phyloP scores from a whole-genome alignment of 2,329 filamentous ascomycete genomes.

The Pseudogymnoascus sp. region DNA sequence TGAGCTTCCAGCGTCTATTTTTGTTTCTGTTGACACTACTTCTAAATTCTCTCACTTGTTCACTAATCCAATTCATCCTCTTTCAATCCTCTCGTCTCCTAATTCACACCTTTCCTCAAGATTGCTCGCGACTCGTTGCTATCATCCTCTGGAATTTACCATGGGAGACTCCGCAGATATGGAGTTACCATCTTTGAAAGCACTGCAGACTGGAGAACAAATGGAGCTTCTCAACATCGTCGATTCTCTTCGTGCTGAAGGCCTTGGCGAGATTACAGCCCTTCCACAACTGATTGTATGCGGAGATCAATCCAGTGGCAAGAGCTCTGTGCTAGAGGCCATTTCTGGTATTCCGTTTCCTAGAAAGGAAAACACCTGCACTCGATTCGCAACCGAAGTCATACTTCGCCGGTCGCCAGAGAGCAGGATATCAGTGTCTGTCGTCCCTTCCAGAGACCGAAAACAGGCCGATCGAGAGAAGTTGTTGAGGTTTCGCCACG shows the following conservation, averaged over 20 bases:
- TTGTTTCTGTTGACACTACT: neutral
- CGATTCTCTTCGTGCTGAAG: constrained; percentile 39
- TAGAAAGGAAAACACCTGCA: constrained; percentile 32
- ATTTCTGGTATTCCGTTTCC: constrained; percentile 34
- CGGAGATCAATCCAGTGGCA: constrained; percentile 35
- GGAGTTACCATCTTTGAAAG: constrained; percentile 13
- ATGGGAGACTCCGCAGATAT: constrained; percentile 12
- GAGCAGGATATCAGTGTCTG: constrained; percentile 9
- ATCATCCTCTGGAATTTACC: neutral
- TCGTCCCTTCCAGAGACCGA: constrained; percentile 14
- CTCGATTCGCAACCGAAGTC: constrained; percentile 38
- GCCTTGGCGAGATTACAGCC: constrained; percentile 16
- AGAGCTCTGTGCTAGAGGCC: constrained; percentile 29
- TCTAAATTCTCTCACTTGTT: neutral
- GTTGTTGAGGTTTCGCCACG: constrained; percentile 14
- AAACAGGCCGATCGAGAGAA: constrained; percentile 9
- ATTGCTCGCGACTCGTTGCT: neutral
- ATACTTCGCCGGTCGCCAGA: constrained; percentile 24
- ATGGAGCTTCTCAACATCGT: constrained; percentile 48
- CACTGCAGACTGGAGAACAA: constrained; percentile 37
- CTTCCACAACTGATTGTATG: constrained; percentile 39
- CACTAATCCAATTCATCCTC: neutral
- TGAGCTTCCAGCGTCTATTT: neutral
- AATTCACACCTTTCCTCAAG: neutral
- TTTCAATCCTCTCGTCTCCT: no score